Evolutionary conservation across 306 rosid genomes (phyloP).

Genomic region (Boehmeria nivea): DNA sequence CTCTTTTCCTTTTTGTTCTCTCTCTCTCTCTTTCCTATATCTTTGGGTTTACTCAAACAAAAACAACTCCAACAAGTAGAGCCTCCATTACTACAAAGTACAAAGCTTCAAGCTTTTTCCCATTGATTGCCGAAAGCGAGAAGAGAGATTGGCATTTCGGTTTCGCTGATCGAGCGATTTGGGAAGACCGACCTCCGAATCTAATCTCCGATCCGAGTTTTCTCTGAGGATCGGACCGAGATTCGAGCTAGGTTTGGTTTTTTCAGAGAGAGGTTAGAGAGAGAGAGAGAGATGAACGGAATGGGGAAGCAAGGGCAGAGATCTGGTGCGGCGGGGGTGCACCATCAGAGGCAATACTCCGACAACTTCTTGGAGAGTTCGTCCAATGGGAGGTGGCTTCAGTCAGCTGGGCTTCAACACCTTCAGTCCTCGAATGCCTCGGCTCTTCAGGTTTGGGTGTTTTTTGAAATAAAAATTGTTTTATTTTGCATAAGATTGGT

Average conservation of each 20-base stretch:
- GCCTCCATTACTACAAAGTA: slow-evolving; percentile 19
- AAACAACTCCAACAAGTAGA: background rate
- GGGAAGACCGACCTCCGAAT: background rate
- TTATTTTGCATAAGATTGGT: background rate
- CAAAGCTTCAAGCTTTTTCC: slow-evolving; percentile 1
- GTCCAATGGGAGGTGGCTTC: slow-evolving; percentile 77
- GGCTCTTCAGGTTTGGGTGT: slow-evolving; percentile 52
- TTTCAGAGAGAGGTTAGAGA: background rate
- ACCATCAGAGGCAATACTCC: slow-evolving; percentile 87
- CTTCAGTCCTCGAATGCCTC: slow-evolving; percentile 61
- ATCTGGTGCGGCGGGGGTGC: slow-evolving; percentile 76
- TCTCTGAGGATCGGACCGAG: slow-evolving; percentile 6
- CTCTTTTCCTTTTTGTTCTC: background rate
- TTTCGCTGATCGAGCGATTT: background rate
- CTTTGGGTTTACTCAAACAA: slow-evolving; percentile 41
- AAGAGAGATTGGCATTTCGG: slow-evolving; percentile 1
- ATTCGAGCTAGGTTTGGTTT: slow-evolving; percentile 17
- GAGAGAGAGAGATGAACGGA: slow-evolving; percentile 56
- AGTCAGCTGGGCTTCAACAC: slow-evolving; percentile 91
- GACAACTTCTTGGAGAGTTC: slow-evolving; percentile 62
- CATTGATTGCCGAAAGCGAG: background rate
- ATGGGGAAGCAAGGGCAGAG: slow-evolving; percentile 81
- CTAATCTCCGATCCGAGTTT: slow-evolving; percentile 15
- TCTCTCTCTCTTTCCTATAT: slow-evolving; percentile 27
- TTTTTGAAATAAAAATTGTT: background rate